These are phyloP conservation scores for Serendipita sp. DNA, from an alignment of 768 basidiomycete species.

Conservation along the genomic window DNA sequence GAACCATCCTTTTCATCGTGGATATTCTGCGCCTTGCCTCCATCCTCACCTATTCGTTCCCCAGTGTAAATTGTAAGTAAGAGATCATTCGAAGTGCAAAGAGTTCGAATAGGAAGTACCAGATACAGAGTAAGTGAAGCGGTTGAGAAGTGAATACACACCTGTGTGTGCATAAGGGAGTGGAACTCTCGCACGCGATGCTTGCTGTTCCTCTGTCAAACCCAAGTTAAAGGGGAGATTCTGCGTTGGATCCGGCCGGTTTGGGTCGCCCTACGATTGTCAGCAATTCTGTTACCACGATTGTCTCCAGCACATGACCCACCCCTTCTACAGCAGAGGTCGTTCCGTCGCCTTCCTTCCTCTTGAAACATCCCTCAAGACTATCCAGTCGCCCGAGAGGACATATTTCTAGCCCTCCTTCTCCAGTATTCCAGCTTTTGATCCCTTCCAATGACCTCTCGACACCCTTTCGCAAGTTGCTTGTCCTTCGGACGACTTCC, in stretches of 20 bases:
- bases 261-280: neutral
- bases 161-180: constrained; percentile 86
- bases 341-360: constrained; percentile 11
- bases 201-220: constrained; percentile 68
- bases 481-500: constrained; percentile 40
- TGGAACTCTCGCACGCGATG: constrained; percentile 65
- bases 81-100: no score
- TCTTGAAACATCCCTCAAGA: constrained; percentile 30
- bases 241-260: constrained; percentile 43
- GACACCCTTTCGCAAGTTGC: constrained; percentile 33
- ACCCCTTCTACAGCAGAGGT: neutral
- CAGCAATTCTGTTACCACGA: constrained; percentile 10
- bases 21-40: constrained; percentile 19
- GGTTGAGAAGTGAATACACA: constrained; percentile 16
- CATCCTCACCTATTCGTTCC: neutral
- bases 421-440: constrained; percentile 28
- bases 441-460: constrained; percentile 46
- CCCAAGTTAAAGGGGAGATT: constrained; percentile 77
- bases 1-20: constrained; percentile 11
- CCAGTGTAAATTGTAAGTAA: no score
- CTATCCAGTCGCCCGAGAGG: constrained; percentile 34
- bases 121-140: no score
- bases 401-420: constrained; percentile 23
- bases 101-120: no score
- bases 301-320: neutral